Percentiles rank a stretch among this genome's conserved stretches.
These are phyloP conservation scores for Cercospora sp. DNA, from an alignment of 2,329 filamentous ascomycete genomes.

Conservation along the genomic window DNA sequence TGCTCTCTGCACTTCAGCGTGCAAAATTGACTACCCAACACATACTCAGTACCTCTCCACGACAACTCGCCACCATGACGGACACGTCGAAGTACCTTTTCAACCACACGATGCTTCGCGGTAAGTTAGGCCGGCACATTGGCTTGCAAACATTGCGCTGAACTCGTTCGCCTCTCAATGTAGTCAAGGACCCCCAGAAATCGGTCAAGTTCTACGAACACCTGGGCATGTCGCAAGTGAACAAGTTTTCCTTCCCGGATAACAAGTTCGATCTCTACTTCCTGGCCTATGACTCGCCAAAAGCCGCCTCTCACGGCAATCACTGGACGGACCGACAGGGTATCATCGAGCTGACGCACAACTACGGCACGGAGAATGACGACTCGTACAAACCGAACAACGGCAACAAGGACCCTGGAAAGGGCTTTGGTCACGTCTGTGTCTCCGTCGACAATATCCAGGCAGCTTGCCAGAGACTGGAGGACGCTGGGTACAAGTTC, in stretches of 20 bases:
- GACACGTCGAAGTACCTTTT: conserved; percentile 65
- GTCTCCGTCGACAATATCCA: conserved; percentile 70
- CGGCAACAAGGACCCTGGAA: conserved; percentile 85
- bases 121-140: conserved; percentile 2
- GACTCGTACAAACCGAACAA: conserved; percentile 77
- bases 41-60: background rate
- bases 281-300: conserved; percentile 78
- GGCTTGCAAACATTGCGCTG: conserved; percentile 53
- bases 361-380: conserved; percentile 88
- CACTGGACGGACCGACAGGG: conserved; percentile 73
- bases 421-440: conserved; percentile 81
- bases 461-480: conserved; percentile 83
- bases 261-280: conserved; percentile 96
- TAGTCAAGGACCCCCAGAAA: conserved; percentile 84
- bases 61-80: conserved; percentile 52
- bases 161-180: conserved; percentile 53
- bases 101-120: conserved; percentile 55
- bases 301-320: conserved; percentile 70
- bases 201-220: conserved; percentile 90
- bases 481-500: conserved; percentile 87
- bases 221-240: conserved; percentile 81
- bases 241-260: conserved; percentile 79
- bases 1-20: conserved; percentile 18
- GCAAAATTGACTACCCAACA: conserved; percentile 16
- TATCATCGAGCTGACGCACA: conserved; percentile 80